These are phyloP conservation scores for Penicillium pancosmium DNA, from an alignment of 495 filamentous ascomycete species.

Conservation along the genomic window DNA sequence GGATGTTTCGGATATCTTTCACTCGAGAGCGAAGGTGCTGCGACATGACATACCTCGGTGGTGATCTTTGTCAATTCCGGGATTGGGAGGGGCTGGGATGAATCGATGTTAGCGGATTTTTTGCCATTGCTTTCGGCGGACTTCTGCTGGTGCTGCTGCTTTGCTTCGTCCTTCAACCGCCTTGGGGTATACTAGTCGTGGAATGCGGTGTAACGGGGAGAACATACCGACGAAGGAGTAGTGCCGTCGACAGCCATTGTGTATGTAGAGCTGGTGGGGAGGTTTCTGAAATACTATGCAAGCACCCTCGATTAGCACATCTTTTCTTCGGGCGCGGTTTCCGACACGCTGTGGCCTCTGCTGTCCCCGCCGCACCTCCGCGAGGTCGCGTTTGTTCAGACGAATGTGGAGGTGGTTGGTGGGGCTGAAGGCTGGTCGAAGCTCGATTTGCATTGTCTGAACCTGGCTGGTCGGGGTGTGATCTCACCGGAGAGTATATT, in stretches of 20 bases:
- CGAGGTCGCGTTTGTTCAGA: background rate
- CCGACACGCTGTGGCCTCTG: background rate
- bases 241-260: slow-evolving; percentile 44
- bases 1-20: slow-evolving; percentile 2
- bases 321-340: background rate
- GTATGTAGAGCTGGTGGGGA: background rate
- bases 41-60: slow-evolving; percentile 63
- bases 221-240: slow-evolving; percentile 38
- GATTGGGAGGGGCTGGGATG: slow-evolving; percentile 69
- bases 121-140: background rate
- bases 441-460: background rate
- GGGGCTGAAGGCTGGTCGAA: background rate
- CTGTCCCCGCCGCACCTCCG: background rate
- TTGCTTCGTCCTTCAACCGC: background rate
- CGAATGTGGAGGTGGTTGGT: background rate
- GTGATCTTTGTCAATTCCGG: slow-evolving; percentile 82
- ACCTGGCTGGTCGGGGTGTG: too few species aligned
- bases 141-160: background rate
- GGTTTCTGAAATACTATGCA: background rate
- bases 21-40: too few species aligned
- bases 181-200: background rate
- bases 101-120: background rate
- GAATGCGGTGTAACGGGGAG: slow-evolving; percentile 14
- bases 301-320: background rate
- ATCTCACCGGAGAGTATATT: background rate